These are phyloP conservation scores for Lasiodiplodia theobromae DNA, from an alignment of 2,329 filamentous ascomycete genomes.

Conservation along the genomic window DNA sequence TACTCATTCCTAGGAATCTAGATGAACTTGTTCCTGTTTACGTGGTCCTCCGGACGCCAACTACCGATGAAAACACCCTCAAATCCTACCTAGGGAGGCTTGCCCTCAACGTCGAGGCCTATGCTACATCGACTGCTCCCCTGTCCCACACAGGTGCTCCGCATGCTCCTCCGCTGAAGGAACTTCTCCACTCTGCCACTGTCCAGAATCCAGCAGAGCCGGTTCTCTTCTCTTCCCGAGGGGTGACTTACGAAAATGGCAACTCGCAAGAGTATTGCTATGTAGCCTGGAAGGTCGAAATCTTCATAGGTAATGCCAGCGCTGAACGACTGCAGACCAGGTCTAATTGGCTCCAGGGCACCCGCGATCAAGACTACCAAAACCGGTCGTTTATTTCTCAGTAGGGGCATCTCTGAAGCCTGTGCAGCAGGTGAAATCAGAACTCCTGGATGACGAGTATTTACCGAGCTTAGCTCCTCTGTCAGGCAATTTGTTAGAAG, in stretches of 20 bases:
- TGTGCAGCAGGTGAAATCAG: constrained; percentile 51
- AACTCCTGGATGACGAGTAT: constrained; percentile 64
- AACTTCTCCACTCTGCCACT: constrained; percentile 64
- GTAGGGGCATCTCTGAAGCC: constrained; percentile 64
- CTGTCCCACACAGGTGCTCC: constrained; percentile 38
- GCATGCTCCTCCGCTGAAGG: constrained; percentile 49
- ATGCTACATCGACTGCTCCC: constrained; percentile 63
- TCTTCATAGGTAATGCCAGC: constrained; percentile 43
- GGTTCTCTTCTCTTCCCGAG: constrained; percentile 39
- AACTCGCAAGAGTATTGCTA: constrained; percentile 37
- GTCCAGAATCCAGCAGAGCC: constrained; percentile 45
- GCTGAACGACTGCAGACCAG: background rate
- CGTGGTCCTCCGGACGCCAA: constrained; percentile 70
- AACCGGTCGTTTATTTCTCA: constrained; percentile 70
- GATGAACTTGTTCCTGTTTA: constrained; percentile 77
- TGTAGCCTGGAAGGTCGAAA: constrained; percentile 49
- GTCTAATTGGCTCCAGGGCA: constrained; percentile 37
- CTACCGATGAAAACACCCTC: constrained; percentile 64
- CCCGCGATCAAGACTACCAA: constrained; percentile 68
- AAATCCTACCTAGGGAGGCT: constrained; percentile 67
- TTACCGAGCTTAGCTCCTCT: constrained; percentile 72
- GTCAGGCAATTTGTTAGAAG: constrained; percentile 78
- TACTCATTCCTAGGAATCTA: constrained; percentile 62
- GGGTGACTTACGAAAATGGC: constrained; percentile 33
- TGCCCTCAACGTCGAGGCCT: constrained; percentile 71